Evolutionary conservation across 2,329 filamentous ascomycete genomes (phyloP), one percentile per base, ranked within the genome.

Genomic region (Mycosphaerella arachidis): DNA sequence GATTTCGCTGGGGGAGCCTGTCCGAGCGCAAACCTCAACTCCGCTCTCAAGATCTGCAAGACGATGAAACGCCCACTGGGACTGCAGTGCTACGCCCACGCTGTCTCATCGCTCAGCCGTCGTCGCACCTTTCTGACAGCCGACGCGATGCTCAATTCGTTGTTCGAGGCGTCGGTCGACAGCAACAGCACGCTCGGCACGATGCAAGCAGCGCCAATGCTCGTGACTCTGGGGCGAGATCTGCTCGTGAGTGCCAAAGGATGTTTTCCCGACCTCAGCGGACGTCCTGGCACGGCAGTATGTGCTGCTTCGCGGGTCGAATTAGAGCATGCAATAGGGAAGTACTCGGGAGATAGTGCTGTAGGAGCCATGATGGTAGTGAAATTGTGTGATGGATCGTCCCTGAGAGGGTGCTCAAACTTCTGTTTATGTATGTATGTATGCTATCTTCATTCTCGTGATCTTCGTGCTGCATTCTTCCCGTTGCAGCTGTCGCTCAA

Each of bases 201-300:
- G 18, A 59, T 48, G 24, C 53, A 62, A 18, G 50, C 53, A 20
- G 12, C 53, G 13, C 51, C 54, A 31, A 57, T 40, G 52, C 58
- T 60, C 45, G 50, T 60, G 31, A 54, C 50, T 48, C 56, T 37
- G 12, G 46, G n/a, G 27, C 56, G 59, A 16, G 52, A 30, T 40
- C 30, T 53, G 31, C 50, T 52, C 30, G 63, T 43, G 10, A 65
- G 27, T 4, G 57, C 59, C 24, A 59, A 40, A 4, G 63, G 58
- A 43, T 63, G 61, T 33, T 62, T 62, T 43, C 63, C 61, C 13
- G 58, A 60, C 50, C 55, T 60, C 56, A 60, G 37, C 7, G 63
- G 56, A 33, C 54, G 60, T 3, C 51, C 56, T 37, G 46, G 46
- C 37, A 40, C 6, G 1, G 10, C 37, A n/a, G 46, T 30, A 9